phyloP scores from a whole-genome alignment of 2,329 filamentous ascomycete genomes.

The Bretziella fagacearum region DNA sequence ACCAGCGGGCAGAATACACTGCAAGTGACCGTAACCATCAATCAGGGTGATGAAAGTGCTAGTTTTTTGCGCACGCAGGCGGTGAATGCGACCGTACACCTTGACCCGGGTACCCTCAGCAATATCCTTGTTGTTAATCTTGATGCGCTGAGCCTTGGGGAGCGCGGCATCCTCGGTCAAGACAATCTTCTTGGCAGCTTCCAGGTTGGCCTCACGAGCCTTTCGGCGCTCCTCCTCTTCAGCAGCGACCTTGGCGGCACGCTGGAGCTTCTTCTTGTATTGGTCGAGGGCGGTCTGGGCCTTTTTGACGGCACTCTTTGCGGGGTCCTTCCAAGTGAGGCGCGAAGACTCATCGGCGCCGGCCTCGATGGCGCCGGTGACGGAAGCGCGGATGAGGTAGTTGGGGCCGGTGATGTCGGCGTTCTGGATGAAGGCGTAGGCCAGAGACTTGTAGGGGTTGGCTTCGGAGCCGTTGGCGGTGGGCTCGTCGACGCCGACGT shows the following conservation, averaged over 20 bases:
- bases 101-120: slow-evolving; percentile 57
- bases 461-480: slow-evolving; percentile 50
- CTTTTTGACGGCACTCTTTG: slow-evolving; percentile 77
- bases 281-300: slow-evolving; percentile 55
- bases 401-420: slow-evolving; percentile 37
- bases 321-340: slow-evolving; percentile 61
- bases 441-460: slow-evolving; percentile 66
- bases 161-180: slow-evolving; percentile 53
- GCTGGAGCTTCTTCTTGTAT: slow-evolving; percentile 70
- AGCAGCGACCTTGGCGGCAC: slow-evolving; percentile 55
- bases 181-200: slow-evolving; percentile 61
- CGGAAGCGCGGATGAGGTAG: slow-evolving; percentile 53
- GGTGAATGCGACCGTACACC: slow-evolving; percentile 69
- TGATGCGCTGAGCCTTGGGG: slow-evolving; percentile 58
- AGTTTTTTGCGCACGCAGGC: slow-evolving; percentile 65
- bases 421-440: slow-evolving; percentile 60
- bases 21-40: slow-evolving; percentile 63
- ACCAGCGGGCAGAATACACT: slow-evolving; percentile 62
- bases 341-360: slow-evolving; percentile 47
- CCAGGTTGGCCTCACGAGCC: slow-evolving; percentile 48
- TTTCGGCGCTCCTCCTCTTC: slow-evolving; percentile 57
- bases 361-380: slow-evolving; percentile 40
- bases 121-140: slow-evolving; percentile 53
- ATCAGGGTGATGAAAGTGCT: slow-evolving; percentile 73
- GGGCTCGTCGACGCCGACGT: slow-evolving; percentile 55